Base-by-base conservation (phyloP, 2,329 filamentous ascomycete species). In the Fusarium caatingaense region DNA sequence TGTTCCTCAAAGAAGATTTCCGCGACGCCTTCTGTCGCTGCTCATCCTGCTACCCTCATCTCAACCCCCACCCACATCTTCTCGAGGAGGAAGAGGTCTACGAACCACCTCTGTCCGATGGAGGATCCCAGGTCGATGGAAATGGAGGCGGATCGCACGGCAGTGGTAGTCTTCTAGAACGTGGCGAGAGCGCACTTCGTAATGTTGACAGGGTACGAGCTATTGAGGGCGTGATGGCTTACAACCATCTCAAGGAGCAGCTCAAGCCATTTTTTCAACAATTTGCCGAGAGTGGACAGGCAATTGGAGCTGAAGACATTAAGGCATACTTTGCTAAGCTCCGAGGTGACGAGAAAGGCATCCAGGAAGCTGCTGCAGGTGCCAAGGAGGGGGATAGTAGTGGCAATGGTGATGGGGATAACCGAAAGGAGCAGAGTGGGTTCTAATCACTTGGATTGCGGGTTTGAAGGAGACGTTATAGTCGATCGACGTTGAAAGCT, bases 181-280 rank as follows among this genome's bases (percentile, higher is more conserved):
- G 94, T 20, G 96, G 96, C 48, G 96, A 99, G 82, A 95, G 93
- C 49, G 95, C 94, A 0, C 86, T 99, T 28, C 93, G 91, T 78
- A 97, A 93, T 74, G 91, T 99, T 60, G 96, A 99, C 78, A 92
- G 96, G 4, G 95, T 98, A 10, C 87, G 91, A 16, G 96, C 96
- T 7, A 97, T 99, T 59, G 93, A 99, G 79, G 96, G 96, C 18
- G 95, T 97, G 47, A 98, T 98, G 94, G 95, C 94, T 1, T 99
- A 98, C 81, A 98, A 98, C 76, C 92, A 97, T 75, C 87, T 99
- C 64, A 96, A 97, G 77, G 94, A 98, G 76, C 94, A 95, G 78
- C 89, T 99, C n/a, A 97, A 95, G 84, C 91, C 91, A 0, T 98
- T 99, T 78, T 89, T 99, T 75, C 90, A 94, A 80, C 92, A 97